Evolutionary conservation across 306 rosid species (phyloP).

Genomic region (Castanopsis chinensis): DNA sequence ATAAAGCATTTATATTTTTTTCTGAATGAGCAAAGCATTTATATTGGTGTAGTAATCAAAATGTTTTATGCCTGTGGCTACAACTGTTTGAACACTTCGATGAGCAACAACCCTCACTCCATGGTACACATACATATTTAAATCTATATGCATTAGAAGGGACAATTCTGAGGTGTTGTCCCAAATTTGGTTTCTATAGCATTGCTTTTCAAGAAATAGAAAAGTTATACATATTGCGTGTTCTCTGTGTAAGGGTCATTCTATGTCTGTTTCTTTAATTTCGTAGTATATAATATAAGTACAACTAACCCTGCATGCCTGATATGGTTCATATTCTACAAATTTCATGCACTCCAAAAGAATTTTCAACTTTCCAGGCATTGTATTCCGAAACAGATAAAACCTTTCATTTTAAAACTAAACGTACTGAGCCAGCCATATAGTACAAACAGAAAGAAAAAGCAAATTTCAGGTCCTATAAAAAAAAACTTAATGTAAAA

Average conservation of each 20-base stretch:
- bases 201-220: neutral
- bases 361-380: neutral
- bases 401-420: neutral
- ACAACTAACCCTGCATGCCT: neutral
- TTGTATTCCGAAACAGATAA: neutral
- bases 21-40: constrained; percentile 9
- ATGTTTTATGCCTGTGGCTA: neutral
- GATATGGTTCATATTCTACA: neutral
- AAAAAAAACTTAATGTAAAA: neutral
- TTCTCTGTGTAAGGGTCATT: neutral
- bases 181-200: neutral
- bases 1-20: constrained; percentile 16
- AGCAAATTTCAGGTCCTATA: neutral
- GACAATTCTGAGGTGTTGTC: neutral
- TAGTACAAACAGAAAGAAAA: neutral
- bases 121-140: neutral
- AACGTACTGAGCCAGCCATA: neutral
- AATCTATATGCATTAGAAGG: neutral
- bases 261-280: neutral
- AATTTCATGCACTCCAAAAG: neutral
- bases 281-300: neutral
- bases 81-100: neutral
- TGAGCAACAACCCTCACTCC: neutral
- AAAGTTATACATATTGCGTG: neutral
- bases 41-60: neutral